Percentiles rank a stretch among this genome's conserved stretches.
Conservation (phyloP, 176 grass and related monocot genomes). For the Tillandsia leiboldiana region DNA sequence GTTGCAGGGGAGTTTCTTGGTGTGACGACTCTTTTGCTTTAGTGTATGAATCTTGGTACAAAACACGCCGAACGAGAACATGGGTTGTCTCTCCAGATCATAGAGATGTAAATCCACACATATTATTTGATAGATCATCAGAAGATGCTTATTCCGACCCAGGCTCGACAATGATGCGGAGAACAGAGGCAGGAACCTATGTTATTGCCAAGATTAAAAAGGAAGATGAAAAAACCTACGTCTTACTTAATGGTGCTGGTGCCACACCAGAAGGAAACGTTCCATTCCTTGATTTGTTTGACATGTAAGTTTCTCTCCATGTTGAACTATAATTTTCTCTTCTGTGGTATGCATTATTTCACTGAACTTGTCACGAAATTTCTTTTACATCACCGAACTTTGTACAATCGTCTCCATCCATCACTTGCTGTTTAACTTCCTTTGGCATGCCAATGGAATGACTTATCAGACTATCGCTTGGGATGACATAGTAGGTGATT, state of each 20-base stretch:
- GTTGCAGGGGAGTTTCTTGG: conserved; percentile 77
- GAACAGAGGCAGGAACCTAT: conserved; percentile 81
- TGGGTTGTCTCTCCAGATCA: conserved; percentile 86
- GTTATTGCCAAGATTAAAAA: conserved; percentile 94
- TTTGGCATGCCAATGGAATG: no score
- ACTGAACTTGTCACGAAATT: no score
- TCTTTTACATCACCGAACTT: no score
- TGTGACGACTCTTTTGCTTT: conserved; percentile 92
- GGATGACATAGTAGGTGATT: no score
- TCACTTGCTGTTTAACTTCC: no score
- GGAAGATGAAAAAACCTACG: conserved; percentile 56
- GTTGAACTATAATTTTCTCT: conserved; percentile 13
- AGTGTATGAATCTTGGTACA: conserved; percentile 98
- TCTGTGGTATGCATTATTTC: not conserved
- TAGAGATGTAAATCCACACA: conserved; percentile 48
- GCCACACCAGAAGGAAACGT: conserved; percentile 97
- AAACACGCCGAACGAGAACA: conserved; percentile 93
- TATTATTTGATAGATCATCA: conserved; percentile 94
- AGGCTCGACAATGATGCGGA: conserved; percentile 89
- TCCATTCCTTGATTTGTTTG: conserved; percentile 96
- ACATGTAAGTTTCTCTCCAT: conserved; percentile 55
- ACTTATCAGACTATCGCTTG: no score
- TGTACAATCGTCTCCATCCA: no score
- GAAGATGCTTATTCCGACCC: conserved; percentile 99
- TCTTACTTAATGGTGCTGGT: conserved; percentile 87